Evolutionary conservation across 2,329 filamentous ascomycete species (phyloP).

Genomic region (Nemania sp.): DNA sequence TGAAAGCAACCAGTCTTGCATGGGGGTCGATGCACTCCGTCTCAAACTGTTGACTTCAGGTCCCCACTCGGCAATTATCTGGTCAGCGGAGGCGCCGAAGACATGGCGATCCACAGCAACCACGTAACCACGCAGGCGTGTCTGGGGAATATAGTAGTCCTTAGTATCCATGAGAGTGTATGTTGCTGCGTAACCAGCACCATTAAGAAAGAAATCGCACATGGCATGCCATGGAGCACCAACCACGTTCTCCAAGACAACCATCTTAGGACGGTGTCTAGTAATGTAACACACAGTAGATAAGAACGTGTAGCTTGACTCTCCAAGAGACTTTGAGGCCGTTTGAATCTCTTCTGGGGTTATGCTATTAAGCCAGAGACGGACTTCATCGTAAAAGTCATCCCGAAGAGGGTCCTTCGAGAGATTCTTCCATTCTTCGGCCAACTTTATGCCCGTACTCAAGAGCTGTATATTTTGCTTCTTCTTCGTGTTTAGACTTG

Average conservation of each 20-base stretch:
- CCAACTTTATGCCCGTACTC: constrained; percentile 44
- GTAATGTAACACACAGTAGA: constrained; percentile 63
- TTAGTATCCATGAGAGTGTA: constrained; percentile 66
- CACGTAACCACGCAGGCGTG: constrained; percentile 63
- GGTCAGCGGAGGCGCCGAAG: constrained; percentile 33
- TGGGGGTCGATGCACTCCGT: constrained; percentile 63
- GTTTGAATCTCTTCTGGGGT: constrained; percentile 52
- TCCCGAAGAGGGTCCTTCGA: constrained; percentile 3
- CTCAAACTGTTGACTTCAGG: constrained; percentile 51
- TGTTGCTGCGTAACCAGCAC: constrained; percentile 59
- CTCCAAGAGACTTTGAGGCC: constrained; percentile 62
- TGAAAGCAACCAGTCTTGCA: constrained; percentile 64
- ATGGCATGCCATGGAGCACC: constrained; percentile 63
- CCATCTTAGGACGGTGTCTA: constrained; percentile 60
- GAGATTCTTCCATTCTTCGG: not conserved
- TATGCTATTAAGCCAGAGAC: constrained; percentile 19
- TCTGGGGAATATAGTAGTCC: constrained; percentile 75
- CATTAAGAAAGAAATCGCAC: constrained; percentile 44
- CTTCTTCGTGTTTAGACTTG: constrained; percentile 59
- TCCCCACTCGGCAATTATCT: constrained; percentile 49
- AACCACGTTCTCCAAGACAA: constrained; percentile 74
- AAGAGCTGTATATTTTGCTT: constrained; percentile 43
- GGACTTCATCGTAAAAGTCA: constrained; percentile 23
- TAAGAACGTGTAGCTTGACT: constrained; percentile 68
- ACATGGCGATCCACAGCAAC: constrained; percentile 55